A percentile compares a stretch with the other conserved stretches of the same genome.
Evolutionary conservation across 2,329 filamentous ascomycete species (phyloP).

Genomic region (Pseudogymnoascus sp.): DNA sequence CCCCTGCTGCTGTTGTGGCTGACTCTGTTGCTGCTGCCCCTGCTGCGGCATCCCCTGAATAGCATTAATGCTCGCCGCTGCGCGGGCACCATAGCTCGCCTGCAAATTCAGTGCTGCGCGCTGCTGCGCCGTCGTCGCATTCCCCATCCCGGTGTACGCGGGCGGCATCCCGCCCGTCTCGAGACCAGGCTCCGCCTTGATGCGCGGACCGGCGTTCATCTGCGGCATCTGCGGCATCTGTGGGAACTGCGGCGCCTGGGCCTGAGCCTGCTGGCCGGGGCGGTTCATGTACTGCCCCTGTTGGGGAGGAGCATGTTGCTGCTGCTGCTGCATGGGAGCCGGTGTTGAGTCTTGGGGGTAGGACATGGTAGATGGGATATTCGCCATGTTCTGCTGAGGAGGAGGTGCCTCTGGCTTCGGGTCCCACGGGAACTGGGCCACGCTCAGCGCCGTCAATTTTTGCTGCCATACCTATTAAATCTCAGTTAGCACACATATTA

Average conservation of each 20-base stretch:
- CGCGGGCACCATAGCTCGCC: conserved; percentile 52
- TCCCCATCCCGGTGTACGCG: conserved; percentile 14
- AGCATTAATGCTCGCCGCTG: conserved; percentile 58
- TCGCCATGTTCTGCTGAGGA: conserved; percentile 26
- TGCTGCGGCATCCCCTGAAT: conserved; percentile 33
- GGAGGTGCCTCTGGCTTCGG: conserved; percentile 61
- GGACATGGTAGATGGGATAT: conserved; percentile 23
- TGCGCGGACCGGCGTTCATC: conserved; percentile 23
- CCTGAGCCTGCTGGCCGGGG: background rate
- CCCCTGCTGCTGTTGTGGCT: conserved; percentile 27
- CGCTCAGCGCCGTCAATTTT: conserved; percentile 74
- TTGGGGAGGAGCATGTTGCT: conserved; percentile 9
- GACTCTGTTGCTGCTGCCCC: conserved; percentile 18
- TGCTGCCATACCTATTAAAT: conserved; percentile 75
- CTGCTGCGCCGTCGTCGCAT: conserved; percentile 37
- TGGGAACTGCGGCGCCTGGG: conserved; percentile 9
- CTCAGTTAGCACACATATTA: conserved; percentile 20
- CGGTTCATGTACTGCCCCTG: conserved; percentile 10
- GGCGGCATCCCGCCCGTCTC: conserved; percentile 15
- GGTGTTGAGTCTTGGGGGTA: conserved; percentile 23
- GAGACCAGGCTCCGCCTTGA: conserved; percentile 37
- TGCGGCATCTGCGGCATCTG: conserved; percentile 11
- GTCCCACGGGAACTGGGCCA: conserved; percentile 93
- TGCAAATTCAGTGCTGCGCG: conserved; percentile 50
- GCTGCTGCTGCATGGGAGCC: conserved; percentile 16